Evolutionary conservation across 805 yeast genomes (phyloP).

Genomic region (Wickerhamiella azyma): DNA sequence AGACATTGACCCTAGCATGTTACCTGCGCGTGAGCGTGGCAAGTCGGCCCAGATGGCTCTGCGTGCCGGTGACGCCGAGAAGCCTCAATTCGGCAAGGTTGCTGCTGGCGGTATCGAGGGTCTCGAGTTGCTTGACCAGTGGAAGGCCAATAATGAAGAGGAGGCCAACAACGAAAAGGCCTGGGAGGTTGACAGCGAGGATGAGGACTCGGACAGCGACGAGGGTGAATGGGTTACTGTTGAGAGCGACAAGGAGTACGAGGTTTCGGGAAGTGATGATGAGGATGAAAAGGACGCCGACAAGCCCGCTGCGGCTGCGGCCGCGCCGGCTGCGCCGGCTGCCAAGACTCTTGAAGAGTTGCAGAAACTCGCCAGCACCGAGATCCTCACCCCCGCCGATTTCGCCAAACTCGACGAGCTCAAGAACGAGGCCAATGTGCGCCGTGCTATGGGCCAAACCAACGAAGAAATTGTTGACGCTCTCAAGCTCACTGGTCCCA

Average conservation of each 20-base stretch:
- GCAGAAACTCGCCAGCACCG: conserved; percentile 53
- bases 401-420: conserved; percentile 90
- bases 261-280: conserved; percentile 17
- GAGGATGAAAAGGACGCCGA: conserved; percentile 17
- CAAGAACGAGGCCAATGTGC: conserved; percentile 70
- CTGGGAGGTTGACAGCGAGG: conserved; percentile 40
- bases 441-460: conserved; percentile 42
- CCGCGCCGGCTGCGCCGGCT: conserved; percentile 15
- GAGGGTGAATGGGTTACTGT: conserved; percentile 79
- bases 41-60: conserved; percentile 76
- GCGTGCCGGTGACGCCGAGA: conserved; percentile 44
- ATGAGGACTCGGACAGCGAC: conserved; percentile 30
- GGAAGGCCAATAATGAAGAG: conserved; percentile 52
- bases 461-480: conserved; percentile 85
- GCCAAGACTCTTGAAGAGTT: conserved; percentile 27
- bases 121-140: conserved; percentile 72
- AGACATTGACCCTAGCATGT: conserved; percentile 94
- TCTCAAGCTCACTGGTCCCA: conserved; percentile 56
- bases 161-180: conserved; percentile 51
- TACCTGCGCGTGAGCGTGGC: conserved; percentile 81
- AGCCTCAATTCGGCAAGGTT: conserved; percentile 33
- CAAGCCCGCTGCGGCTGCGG: conserved; percentile 19
- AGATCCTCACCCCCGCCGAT: conserved; percentile 92
- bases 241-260: conserved; percentile 47
- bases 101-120: conserved; percentile 73